Base-by-base conservation (phyloP, 371 early-diverging fungal species). In the Neoconidiobolus thromboides region DNA sequence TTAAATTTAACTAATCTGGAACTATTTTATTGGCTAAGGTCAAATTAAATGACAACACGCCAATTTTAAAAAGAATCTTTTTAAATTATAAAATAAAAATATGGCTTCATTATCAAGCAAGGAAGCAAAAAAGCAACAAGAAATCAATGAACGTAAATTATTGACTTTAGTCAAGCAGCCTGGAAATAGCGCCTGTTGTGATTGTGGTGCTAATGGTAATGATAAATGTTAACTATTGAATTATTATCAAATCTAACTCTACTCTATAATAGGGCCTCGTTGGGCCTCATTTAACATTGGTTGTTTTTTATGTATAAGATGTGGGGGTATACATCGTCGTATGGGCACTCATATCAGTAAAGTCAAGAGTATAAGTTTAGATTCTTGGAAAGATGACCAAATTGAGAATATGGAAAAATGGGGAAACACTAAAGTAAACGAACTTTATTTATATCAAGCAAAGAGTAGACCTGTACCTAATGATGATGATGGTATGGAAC, bases 281-380 rank as follows among this genome's bases (percentile, higher is more conserved):
- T 95, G 94, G 94, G 91, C 93, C 6, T 90, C 91, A 2, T 86
- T 83, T 79, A 91, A 91, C 62, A 70, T 95, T 40, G 93, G 95
- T 14, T 75, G 93, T 41, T 94, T 96, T 66, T 67, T 96, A 39
- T 96, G 96, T 69, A 91, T 95, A 47, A 78, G 93, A 1, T 96
- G 96, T 73, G 85, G 82, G 43, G 88, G 94, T 40, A 72, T 90
- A 47, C 96, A 96, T 66, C 75, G 96, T 40, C 84, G 83, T 63
- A 81, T 93, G 76, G 93, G 93, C 39, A 93, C 93, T 0, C 93
- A 93, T 63, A 89, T 93, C 62, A 81, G 91, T 46, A 88, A 90
- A 64, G 90, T 96, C 43, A 93, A 89, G 68, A 90, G 90, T 2
- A 82, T 91, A 36, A 81, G 80, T 47, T 74, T 95, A 74, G 96